Evolutionary conservation across 2,329 filamentous ascomycete genomes (phyloP).

Genomic region (Pyrenochaeta sp.): DNA sequence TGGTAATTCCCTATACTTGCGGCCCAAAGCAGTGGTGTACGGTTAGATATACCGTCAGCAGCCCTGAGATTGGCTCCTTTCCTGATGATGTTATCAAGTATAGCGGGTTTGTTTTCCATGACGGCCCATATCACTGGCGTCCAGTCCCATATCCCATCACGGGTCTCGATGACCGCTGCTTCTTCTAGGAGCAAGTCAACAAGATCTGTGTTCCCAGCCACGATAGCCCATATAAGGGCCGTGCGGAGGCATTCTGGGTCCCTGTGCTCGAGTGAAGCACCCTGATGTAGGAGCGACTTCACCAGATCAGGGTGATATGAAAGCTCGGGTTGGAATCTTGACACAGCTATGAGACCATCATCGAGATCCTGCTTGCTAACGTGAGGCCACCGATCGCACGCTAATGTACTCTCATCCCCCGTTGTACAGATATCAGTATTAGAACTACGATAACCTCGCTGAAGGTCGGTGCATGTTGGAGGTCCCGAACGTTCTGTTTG

Average conservation of each 20-base stretch:
- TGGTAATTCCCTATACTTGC: slow-evolving; percentile 2
- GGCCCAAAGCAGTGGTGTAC: slow-evolving; percentile 7
- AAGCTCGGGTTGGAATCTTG: not conserved
- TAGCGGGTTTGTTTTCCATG: not conserved
- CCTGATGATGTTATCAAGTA: slow-evolving; percentile 1
- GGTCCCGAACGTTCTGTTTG: not conserved
- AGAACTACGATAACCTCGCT: not conserved
- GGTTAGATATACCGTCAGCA: not conserved
- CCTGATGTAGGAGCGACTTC: not conserved
- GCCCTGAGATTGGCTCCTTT: slow-evolving; percentile 1
- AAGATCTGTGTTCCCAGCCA: not conserved
- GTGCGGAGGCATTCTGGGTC: slow-evolving; percentile 3
- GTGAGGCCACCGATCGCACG: not conserved
- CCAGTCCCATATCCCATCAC: not conserved
- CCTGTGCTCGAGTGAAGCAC: not conserved
- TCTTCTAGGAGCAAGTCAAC: not conserved
- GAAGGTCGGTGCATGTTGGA: not conserved
- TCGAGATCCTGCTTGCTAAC: not conserved
- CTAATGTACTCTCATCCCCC: not conserved
- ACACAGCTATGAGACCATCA: not conserved
- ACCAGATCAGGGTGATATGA: not conserved
- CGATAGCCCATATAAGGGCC: slow-evolving; percentile 7
- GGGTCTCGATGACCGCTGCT: not conserved
- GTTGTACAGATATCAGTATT: not conserved
- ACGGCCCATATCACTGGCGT: slow-evolving; percentile 8